Base-by-base conservation (phyloP, 169 alveolate species). In the Plasmodium yoelii region DNA sequence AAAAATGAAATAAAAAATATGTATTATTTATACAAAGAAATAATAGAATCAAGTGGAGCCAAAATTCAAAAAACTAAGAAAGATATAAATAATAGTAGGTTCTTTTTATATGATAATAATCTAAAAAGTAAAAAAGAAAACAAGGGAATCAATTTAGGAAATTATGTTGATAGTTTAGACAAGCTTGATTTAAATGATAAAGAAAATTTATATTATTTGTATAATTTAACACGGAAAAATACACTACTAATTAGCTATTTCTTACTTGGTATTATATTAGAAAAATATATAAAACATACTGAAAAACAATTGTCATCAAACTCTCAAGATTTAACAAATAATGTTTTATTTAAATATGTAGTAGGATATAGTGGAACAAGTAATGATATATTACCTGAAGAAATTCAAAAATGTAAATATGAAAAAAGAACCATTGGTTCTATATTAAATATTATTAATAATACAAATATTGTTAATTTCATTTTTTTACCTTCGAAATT, bases 331-430 rank as follows among this genome's bases (percentile, higher is more conserved):
- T 87, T 96, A 28, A 98, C 98, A 13, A 95, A 97, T 47, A 92
- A 94, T 42, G 94, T 95, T 72, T 87, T 96, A 60, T 96, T 96
- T 91, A 95, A 96, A 39, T 77, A 94, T 15, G 94, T 98, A 49
- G 92, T 97, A 46, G 99, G 99, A 19, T 97, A 96, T 95, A 95
- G 98, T 34, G 99, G 99, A 2, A 97, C 99, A 26, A 98, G 98
- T 28, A 95, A 97, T 69, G 98, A 96, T 82, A 94, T 97, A 77
- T 92, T 97, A 73, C 99, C 99, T 0, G 95, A 88, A 60, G 97
- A 95, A 49, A 88, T 97, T 92, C 97, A 97, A 59, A 74, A 73
- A 19, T 96, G 98, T 92, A 90, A 93, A 87, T 97, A 94, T 93
- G 97, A 95, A 51, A 95, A 90, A 34, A 97, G 98, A 75, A 95